Evolutionary conservation across 345 rosid genomes (phyloP).

Genomic region (Euclidium syriacum): DNA sequence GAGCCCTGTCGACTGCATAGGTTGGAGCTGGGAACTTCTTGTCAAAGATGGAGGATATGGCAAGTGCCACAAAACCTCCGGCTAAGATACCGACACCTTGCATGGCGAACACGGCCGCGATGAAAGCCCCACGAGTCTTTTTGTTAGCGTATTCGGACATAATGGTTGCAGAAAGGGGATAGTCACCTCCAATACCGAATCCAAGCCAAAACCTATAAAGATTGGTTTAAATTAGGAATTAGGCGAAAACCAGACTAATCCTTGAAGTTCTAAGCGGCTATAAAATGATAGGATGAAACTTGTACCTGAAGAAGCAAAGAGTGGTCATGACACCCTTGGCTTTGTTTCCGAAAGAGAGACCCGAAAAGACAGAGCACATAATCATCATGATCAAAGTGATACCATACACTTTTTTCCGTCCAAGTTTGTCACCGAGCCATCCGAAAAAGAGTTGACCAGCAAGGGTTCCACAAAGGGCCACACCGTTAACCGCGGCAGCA

Average conservation of each 20-base stretch:
- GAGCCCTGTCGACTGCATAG: not conserved
- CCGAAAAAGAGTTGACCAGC: constrained; percentile 39
- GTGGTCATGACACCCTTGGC: constrained; percentile 33
- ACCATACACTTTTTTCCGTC: constrained; percentile 36
- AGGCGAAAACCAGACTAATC: no score
- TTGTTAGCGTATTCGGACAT: constrained; percentile 38
- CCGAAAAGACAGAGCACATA: constrained; percentile 29
- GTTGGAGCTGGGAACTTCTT: constrained; percentile 7
- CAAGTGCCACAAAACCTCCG: constrained; percentile 18
- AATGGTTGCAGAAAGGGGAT: constrained; percentile 36
- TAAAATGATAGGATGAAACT: no score
- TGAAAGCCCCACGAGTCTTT: constrained; percentile 25
- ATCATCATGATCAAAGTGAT: constrained; percentile 38
- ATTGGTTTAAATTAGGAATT: no score
- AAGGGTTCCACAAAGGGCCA: constrained; percentile 31
- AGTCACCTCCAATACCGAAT: constrained; percentile 33
- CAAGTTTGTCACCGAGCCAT: constrained; percentile 43
- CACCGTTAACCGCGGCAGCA: constrained; percentile 38
- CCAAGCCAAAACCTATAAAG: constrained; percentile 34
- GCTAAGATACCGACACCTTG: constrained; percentile 28
- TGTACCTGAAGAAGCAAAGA: constrained; percentile 38
- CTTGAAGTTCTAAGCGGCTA: no score
- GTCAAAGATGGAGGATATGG: constrained; percentile 21
- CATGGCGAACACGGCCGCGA: constrained; percentile 28
- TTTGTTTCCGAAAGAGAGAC: constrained; percentile 28